Conservation (phyloP, 805 yeast species). For the Kodamaea hsintzibuensis region DNA sequence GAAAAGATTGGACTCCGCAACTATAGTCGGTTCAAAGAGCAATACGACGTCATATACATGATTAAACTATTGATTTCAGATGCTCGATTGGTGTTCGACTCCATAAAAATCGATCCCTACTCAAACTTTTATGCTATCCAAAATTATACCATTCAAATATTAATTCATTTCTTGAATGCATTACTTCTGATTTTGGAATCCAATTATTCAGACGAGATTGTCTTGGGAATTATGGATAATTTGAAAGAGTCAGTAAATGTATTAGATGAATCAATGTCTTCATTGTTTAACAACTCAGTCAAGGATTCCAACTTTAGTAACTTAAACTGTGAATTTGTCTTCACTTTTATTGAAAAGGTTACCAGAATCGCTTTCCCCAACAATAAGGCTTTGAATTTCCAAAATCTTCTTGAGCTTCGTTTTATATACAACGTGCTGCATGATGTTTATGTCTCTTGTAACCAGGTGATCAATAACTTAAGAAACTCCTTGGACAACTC, state of each 20-base stretch:
- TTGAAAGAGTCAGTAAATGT: background rate
- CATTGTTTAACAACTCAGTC: background rate
- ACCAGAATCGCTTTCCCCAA: background rate
- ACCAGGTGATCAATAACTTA: constrained; percentile 2
- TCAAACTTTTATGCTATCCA: background rate
- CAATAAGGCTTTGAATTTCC: background rate
- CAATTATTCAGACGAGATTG: background rate
- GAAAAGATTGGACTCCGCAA: constrained; percentile 5
- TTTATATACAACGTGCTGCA: background rate
- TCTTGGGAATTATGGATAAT: background rate
- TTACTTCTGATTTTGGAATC: constrained; percentile 4
- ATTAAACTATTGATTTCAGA: background rate
- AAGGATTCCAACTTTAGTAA: constrained; percentile 1
- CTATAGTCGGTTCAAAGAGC: background rate
- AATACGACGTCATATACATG: constrained; percentile 3
- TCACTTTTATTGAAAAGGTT: background rate
- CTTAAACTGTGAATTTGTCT: background rate
- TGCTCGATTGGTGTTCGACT: constrained; percentile 1
- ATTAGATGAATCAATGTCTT: background rate
- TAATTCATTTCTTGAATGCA: background rate
- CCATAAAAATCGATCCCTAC: background rate
- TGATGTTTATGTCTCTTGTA: background rate
- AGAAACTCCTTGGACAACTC: background rate
- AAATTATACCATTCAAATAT: background rate
- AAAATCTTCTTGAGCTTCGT: background rate